Conservation (phyloP, 495 filamentous ascomycete genomes). For the Neurospora terricola region DNA sequence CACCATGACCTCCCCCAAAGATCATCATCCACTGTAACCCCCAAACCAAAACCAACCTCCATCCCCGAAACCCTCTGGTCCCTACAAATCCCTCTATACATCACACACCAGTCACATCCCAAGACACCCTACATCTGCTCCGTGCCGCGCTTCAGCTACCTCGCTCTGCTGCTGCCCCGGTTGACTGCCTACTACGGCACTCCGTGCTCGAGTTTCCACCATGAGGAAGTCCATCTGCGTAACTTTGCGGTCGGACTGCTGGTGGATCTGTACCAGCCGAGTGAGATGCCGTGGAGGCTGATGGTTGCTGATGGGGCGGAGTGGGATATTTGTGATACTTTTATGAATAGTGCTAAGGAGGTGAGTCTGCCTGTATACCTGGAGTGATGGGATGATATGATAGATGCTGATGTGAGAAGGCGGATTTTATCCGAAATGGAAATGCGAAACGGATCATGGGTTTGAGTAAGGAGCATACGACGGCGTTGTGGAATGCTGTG, state of each 20-base stretch:
- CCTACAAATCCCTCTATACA: constrained; percentile 39
- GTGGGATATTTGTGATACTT: constrained; percentile 77
- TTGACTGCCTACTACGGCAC: constrained; percentile 66
- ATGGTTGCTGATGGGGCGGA: constrained; percentile 47
- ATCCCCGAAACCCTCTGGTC: constrained; percentile 37
- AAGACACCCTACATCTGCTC: constrained; percentile 41
- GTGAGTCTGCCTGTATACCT: constrained; percentile 14
- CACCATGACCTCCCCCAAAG: not conserved
- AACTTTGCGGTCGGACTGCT: constrained; percentile 82
- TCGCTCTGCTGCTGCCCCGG: constrained; percentile 66
- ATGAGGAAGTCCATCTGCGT: constrained; percentile 58
- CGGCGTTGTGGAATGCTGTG: constrained; percentile 75
- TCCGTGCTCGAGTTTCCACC: constrained; percentile 68
- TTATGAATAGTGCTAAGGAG: constrained; percentile 91
- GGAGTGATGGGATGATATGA: not conserved
- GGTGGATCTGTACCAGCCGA: constrained; percentile 64
- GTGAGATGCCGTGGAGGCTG: constrained; percentile 65
- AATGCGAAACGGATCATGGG: constrained; percentile 91
- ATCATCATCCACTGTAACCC: not conserved
- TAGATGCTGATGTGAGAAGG: constrained; percentile 21
- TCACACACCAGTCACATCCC: constrained; percentile 34
- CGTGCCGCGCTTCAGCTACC: constrained; percentile 60
- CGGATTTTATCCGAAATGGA: constrained; percentile 84
- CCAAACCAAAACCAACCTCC: constrained; percentile 5
- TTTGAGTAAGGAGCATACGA: constrained; percentile 78